Conservation (phyloP, 345 rosid species). For the Diplotaxis tenuifolia region DNA sequence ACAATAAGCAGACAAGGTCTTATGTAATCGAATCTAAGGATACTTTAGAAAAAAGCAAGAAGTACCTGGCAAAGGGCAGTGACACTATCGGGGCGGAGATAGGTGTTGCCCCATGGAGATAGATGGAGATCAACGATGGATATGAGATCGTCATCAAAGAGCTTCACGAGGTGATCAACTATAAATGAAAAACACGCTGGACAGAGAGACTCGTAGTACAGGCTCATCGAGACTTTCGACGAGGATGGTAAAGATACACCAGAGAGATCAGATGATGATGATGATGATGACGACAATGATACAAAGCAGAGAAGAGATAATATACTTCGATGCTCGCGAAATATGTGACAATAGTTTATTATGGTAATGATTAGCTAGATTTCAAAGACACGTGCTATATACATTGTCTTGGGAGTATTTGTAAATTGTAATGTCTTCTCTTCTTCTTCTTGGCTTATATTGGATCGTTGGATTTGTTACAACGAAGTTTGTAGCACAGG, state of each 20-base stretch:
- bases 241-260: slow-evolving; percentile 16
- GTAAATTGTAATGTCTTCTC: too few species aligned
- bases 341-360: neutral
- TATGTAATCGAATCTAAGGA: neutral
- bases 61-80: slow-evolving; percentile 76
- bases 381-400: too few species aligned
- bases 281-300: slow-evolving; percentile 13
- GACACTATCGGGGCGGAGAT: slow-evolving; percentile 44
- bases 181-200: slow-evolving; percentile 72
- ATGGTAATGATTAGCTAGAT: too few species aligned
- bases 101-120: slow-evolving; percentile 83
- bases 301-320: slow-evolving; percentile 8
- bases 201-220: slow-evolving; percentile 84
- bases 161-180: slow-evolving; percentile 47
- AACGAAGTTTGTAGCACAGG: too few species aligned
- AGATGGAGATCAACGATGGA: slow-evolving; percentile 70
- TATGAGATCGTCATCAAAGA: slow-evolving; percentile 58
- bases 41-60: neutral
- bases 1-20: slow-evolving; percentile 19
- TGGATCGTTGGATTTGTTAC: too few species aligned
- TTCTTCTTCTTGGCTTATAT: too few species aligned
- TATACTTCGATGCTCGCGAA: neutral
- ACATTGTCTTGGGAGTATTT: too few species aligned
- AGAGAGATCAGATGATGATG: slow-evolving; percentile 28
- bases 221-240: slow-evolving; percentile 49